Evolutionary conservation across 2,329 filamentous ascomycete genomes (phyloP), one percentile per base, ranked within the genome.

Genomic region (Aureobasidium subglaciale): DNA sequence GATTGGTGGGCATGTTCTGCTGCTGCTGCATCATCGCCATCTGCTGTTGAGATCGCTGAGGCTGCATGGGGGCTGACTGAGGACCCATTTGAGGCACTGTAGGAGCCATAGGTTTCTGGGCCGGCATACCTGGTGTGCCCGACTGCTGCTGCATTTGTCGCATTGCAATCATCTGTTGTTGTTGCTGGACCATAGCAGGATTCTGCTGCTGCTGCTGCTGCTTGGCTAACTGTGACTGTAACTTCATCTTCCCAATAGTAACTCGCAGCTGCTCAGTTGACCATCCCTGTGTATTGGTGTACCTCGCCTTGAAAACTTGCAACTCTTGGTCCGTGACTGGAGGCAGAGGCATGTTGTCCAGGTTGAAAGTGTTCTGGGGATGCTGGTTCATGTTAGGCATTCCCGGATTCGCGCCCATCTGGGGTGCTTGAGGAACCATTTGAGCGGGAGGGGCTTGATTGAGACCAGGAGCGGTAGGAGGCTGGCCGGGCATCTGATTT

Each of bases 261-360:
- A 68, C 62, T 32, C 70, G 67, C 18, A 78, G 63, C 50, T 74
- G 68, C 4, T 78, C 75, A 59, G 78, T 75, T 4, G 64, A 68
- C 46, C 68, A 60, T 34, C 67, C 67, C 20, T 66, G 60, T 10
- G 56, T 40, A 16, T 55, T 41, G 11, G 61, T 57, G 8, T 30
- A 25, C 27, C 30, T 34, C 20, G 49, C 57, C 32, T 74, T 69
- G 58, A 72, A 68, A 18, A 60, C 59, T 43, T 70, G 64, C 16
- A 77, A 63, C 16, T 78, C 74, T 46, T 74, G 67, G 4, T 67
- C 63, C 0, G 70, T 71, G 20, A 71, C 66, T 32, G 63, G 68
- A n/a, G 58, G 65, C 4, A 64, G 45, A 30, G 58, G 55, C 38
- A 53, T 42, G 40, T 53, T 57, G 52, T 18, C 25, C 53, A 56